Percentiles rank a stretch among this genome's conserved stretches.
Conservation (phyloP, 2,329 filamentous ascomycete species). For the Fusarium longipes region DNA sequence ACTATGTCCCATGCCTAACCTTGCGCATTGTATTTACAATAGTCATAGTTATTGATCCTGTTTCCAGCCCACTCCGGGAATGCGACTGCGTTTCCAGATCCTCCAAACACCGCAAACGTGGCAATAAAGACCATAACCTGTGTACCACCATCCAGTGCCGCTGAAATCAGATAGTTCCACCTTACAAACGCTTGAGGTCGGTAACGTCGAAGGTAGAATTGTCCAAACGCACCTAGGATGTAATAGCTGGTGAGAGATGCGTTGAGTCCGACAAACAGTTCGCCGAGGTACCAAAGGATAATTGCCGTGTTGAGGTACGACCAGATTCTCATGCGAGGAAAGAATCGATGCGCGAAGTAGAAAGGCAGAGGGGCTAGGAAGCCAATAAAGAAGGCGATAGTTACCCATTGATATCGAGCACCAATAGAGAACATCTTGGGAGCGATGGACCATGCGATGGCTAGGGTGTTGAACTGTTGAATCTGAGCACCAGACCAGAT, state of each 20-base stretch:
- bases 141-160: slow-evolving; percentile 63
- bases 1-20: background rate
- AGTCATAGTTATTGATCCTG: slow-evolving; percentile 45
- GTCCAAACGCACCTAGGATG: slow-evolving; percentile 59
- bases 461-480: slow-evolving; percentile 61
- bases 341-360: slow-evolving; percentile 33
- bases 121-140: slow-evolving; percentile 62
- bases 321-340: slow-evolving; percentile 57
- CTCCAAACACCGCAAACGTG: slow-evolving; percentile 67
- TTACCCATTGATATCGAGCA: slow-evolving; percentile 20
- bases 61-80: slow-evolving; percentile 68
- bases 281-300: slow-evolving; percentile 49
- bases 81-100: slow-evolving; percentile 54
- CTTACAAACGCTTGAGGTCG: slow-evolving; percentile 63
- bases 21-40: background rate
- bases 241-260: slow-evolving; percentile 64
- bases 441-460: slow-evolving; percentile 62
- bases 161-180: slow-evolving; percentile 64
- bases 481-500: slow-evolving; percentile 65
- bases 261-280: slow-evolving; percentile 54
- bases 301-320: slow-evolving; percentile 61
- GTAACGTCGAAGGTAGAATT: slow-evolving; percentile 65
- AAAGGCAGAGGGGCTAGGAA: slow-evolving; percentile 50
- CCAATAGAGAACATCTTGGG: slow-evolving; percentile 45
- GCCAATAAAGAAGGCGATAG: slow-evolving; percentile 50